Percentiles rank a stretch among this genome's conserved stretches.
Conservation (phyloP, 305 asterid species). For the Plantago rigida region DNA sequence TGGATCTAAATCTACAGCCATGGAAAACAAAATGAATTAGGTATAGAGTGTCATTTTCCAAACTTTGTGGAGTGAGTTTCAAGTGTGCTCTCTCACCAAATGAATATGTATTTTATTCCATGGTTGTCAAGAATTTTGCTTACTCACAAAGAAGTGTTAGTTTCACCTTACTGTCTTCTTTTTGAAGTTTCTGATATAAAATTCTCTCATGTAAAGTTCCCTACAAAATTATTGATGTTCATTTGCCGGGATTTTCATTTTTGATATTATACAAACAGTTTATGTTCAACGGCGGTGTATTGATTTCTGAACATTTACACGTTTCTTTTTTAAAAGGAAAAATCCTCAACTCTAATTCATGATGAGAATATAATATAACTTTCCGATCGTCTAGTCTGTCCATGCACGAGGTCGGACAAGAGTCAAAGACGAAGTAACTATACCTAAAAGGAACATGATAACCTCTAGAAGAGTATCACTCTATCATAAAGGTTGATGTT, state of each 20-base stretch:
- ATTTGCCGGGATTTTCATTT: background rate
- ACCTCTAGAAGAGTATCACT: too few species aligned
- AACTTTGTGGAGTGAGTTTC: constrained; percentile 25
- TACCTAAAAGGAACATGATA: too few species aligned
- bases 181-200: constrained; percentile 27
- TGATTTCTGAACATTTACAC: too few species aligned
- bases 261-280: background rate
- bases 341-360: too few species aligned
- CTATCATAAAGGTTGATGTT: too few species aligned
- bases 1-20: too few species aligned
- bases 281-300: too few species aligned
- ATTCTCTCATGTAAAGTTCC: background rate
- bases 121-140: constrained; percentile 33
- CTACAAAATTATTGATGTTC: background rate
- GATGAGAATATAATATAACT: too few species aligned
- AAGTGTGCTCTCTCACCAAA: constrained; percentile 45
- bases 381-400: too few species aligned
- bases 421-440: too few species aligned
- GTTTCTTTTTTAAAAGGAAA: too few species aligned
- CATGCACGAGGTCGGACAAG: too few species aligned
- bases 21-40: background rate
- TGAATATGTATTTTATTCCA: constrained; percentile 18
- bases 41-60: background rate
- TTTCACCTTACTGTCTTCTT: constrained; percentile 54
- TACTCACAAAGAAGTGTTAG: constrained; percentile 36